Evolutionary conservation across 148 eudicot genomes (phyloP).

Genomic region (Cornus florida): DNA sequence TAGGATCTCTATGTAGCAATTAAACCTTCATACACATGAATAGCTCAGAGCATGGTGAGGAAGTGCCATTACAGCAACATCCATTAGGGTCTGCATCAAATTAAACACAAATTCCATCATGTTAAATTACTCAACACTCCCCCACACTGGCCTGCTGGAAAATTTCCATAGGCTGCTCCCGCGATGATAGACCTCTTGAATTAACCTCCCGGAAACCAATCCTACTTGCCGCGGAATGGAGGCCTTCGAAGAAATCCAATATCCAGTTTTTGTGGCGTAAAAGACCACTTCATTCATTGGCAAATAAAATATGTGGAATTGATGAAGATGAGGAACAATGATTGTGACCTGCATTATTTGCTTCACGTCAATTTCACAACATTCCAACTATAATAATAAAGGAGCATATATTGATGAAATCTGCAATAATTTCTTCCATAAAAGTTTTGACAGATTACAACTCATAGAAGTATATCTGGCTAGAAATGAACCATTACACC

Average conservation of each 20-base stretch:
- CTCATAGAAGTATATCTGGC: neutral
- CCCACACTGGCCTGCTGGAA: neutral
- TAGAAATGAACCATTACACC: neutral
- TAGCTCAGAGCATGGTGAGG: neutral
- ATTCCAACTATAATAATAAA: constrained; percentile 8
- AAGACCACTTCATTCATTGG: neutral
- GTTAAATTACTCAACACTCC: neutral
- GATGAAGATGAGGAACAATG: neutral
- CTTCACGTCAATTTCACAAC: neutral
- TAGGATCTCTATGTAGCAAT: too few species aligned
- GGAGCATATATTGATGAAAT: neutral
- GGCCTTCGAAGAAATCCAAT: neutral
- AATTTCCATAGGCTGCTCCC: neutral
- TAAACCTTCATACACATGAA: neutral
- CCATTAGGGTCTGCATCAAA: neutral
- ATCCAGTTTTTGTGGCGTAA: neutral
- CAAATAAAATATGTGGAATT: neutral
- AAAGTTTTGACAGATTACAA: neutral
- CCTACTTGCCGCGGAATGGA: neutral
- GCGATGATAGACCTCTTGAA: neutral
- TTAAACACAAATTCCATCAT: neutral
- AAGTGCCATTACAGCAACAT: neutral
- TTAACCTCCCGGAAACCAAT: neutral
- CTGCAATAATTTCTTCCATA: constrained; percentile 3
- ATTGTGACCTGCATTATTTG: constrained; percentile 2